Conservation (phyloP, 148 eudicot species). For the Chenopodium berlandieri region DNA sequence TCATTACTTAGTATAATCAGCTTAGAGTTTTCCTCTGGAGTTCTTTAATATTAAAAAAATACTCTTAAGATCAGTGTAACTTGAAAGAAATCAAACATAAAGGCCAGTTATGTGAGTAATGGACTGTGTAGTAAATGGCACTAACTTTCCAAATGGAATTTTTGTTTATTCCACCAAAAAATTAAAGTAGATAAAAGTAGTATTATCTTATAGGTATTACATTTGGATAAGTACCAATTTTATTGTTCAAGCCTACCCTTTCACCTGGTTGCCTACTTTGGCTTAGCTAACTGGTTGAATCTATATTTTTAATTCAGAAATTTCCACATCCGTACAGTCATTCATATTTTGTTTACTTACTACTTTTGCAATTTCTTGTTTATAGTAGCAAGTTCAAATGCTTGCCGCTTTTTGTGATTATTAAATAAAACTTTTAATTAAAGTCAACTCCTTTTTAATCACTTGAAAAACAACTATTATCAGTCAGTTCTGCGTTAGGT, state of each 20-base stretch:
- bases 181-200: conserved; percentile 12
- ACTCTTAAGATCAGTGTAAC: not conserved
- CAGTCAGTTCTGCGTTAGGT: conserved; percentile 11
- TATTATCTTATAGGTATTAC: conserved; percentile 9
- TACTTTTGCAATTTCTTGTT: conserved; percentile 19
- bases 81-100: not conserved
- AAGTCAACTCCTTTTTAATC: conserved; percentile 28
- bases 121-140: conserved; percentile 11
- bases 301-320: conserved; percentile 4
- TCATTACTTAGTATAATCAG: not conserved
- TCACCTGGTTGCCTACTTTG: conserved; percentile 17
- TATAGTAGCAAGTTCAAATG: conserved; percentile 8
- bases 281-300: conserved; percentile 17
- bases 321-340: conserved; percentile 23
- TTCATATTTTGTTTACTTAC: conserved; percentile 14
- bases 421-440: conserved; percentile 4
- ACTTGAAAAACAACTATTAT: conserved; percentile 17
- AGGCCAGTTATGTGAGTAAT: not conserved
- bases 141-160: conserved; percentile 20
- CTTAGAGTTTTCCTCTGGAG: conserved; percentile 7
- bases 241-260: conserved; percentile 17
- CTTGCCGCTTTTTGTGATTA: conserved; percentile 19
- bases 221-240: conserved; percentile 19
- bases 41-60: not conserved
- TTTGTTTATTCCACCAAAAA: conserved; percentile 19